These are phyloP conservation scores for Liriodendron chinense DNA, from an alignment of 164 flowering plant genomes.

Conservation along the genomic window DNA sequence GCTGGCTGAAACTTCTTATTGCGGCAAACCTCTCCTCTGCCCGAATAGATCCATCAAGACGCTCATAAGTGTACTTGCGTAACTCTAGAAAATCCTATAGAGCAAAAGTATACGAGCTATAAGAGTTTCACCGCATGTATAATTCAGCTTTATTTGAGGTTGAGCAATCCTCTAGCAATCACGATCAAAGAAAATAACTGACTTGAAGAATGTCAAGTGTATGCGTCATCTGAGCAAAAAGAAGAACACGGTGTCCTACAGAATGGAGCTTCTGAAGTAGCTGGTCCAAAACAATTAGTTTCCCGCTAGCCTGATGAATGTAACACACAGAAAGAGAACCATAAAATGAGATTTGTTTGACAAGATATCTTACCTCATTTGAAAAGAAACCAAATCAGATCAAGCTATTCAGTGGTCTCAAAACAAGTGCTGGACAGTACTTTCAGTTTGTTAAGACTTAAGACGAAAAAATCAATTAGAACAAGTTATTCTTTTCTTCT, in stretches of 20 bases:
- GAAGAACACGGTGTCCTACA: conserved; percentile 79
- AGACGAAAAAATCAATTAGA: not conserved
- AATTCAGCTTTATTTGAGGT: not conserved
- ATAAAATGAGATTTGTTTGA: conserved; percentile 3
- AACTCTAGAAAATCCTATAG: conserved; percentile 79
- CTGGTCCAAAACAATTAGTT: conserved; percentile 76
- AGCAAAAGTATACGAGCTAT: not conserved
- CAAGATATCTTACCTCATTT: not conserved
- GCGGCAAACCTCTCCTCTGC: conserved; percentile 99
- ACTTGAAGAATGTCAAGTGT: conserved; percentile 98
- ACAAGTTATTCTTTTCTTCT: not conserved
- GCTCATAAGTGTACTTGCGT: conserved; percentile 78
- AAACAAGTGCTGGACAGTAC: too few species aligned
- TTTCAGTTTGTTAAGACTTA: not conserved
- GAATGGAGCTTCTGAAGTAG: conserved; percentile 68
- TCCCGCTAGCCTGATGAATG: conserved; percentile 80
- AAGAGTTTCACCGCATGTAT: not conserved
- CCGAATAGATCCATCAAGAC: conserved; percentile 95
- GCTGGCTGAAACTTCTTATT: conserved; percentile 73
- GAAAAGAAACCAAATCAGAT: too few species aligned
- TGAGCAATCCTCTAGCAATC: not conserved
- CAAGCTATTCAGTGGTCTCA: too few species aligned
- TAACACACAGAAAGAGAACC: not conserved
- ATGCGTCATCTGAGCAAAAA: conserved; percentile 93
- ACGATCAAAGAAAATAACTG: conserved; percentile 1